These are phyloP conservation scores for Tetrahymena borealis DNA, from an alignment of 73 alveolate species.

Conservation along the genomic window DNA sequence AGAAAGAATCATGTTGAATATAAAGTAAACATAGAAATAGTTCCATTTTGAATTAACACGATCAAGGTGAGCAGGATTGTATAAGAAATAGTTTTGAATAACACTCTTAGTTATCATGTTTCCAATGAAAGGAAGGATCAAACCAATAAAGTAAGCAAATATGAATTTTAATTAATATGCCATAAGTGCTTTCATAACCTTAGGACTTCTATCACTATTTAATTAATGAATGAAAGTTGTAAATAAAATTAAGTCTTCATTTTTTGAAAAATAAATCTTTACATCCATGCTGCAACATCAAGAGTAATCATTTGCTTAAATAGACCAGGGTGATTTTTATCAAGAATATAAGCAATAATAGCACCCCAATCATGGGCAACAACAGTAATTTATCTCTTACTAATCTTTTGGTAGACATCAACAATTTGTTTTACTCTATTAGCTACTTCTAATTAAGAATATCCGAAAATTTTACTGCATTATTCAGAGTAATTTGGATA, in stretches of 20 bases:
- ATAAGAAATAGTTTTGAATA: background rate
- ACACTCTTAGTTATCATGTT: background rate
- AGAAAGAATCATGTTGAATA: background rate
- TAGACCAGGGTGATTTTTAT: slow-evolving; percentile 10
- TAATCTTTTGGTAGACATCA: slow-evolving; percentile 7
- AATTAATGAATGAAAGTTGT: too few relatives aligned
- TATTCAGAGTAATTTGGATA: slow-evolving; percentile 26
- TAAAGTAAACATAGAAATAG: slow-evolving; percentile 26
- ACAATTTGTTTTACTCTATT: slow-evolving; percentile 19
- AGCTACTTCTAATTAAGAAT: slow-evolving; percentile 12
- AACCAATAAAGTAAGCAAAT: slow-evolving; percentile 1
- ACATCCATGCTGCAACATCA: slow-evolving; percentile 29
- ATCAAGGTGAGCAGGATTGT: background rate
- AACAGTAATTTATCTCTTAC: background rate
- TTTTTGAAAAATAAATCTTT: too few relatives aligned
- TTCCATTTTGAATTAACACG: slow-evolving; percentile 6
- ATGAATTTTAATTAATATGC: slow-evolving; percentile 21
- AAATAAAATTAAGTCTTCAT: too few relatives aligned
- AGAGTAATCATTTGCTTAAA: slow-evolving; percentile 28
- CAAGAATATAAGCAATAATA: slow-evolving; percentile 22
- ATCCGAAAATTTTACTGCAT: background rate
- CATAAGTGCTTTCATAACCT: background rate
- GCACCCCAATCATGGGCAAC: slow-evolving; percentile 51
- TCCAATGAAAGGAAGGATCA: slow-evolving; percentile 23
- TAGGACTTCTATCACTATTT: background rate